These are phyloP conservation scores for Coelastrella sp. DNA, from an alignment of 139 green algal genomes.

Conservation along the genomic window DNA sequence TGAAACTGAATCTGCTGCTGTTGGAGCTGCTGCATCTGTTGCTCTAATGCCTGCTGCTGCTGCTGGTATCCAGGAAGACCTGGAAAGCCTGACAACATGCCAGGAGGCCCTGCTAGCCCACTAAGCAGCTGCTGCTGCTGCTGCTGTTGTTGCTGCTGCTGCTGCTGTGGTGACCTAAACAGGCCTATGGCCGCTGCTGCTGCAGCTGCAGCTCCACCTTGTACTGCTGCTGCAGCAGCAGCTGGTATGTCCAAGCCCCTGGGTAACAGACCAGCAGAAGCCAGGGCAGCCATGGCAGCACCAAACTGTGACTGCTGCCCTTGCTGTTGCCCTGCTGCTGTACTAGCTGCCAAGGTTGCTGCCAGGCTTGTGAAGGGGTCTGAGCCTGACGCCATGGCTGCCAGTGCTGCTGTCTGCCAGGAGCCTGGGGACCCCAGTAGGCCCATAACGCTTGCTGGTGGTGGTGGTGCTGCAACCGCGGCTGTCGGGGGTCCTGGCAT, in stretches of 20 bases:
- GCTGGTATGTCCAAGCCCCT: slow-evolving; percentile 14
- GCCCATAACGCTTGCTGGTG: background rate
- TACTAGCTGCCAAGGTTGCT: background rate
- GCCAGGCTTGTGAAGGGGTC: background rate
- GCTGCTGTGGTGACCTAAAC: background rate
- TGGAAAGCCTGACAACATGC: background rate
- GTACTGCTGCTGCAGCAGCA: slow-evolving; percentile 20
- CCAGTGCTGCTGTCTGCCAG: slow-evolving; percentile 6
- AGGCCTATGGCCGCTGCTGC: slow-evolving; percentile 27
- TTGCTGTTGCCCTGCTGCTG: slow-evolving; percentile 39
- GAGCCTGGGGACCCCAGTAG: background rate
- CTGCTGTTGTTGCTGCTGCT: slow-evolving; percentile 18
- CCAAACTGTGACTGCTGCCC: slow-evolving; percentile 1
- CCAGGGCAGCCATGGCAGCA: slow-evolving; percentile 13
- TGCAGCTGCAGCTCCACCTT: slow-evolving; percentile 35
- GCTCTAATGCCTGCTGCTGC: background rate
- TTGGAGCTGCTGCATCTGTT: slow-evolving; percentile 1
- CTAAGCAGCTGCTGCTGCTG: slow-evolving; percentile 29
- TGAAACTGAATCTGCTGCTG: slow-evolving; percentile 22
- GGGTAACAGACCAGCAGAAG: slow-evolving; percentile 25
- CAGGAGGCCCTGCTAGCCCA: background rate
- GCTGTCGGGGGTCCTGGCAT: background rate
- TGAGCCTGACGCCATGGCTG: background rate
- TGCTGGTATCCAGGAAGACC: slow-evolving; percentile 1
- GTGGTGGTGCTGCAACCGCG: background rate